Evolutionary conservation across 116 monocot genomes (phyloP).

Genomic region (Zostera marina): DNA sequence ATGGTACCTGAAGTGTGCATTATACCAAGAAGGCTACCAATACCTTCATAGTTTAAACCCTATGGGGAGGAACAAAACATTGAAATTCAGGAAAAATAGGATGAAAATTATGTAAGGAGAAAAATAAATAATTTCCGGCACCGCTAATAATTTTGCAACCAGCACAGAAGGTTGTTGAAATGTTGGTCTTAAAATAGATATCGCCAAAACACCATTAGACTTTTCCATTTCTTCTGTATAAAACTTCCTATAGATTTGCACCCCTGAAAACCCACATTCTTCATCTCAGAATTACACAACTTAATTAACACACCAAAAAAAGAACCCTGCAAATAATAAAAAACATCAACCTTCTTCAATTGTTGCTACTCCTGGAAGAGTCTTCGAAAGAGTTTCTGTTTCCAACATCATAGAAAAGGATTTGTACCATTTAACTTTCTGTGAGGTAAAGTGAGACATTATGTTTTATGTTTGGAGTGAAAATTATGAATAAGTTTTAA

Average conservation of each 20-base stretch:
- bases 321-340: not conserved
- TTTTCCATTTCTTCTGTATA: slow-evolving; percentile 74
- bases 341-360: slow-evolving; percentile 52
- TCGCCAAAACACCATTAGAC: slow-evolving; percentile 62
- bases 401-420: slow-evolving; percentile 75
- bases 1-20: slow-evolving; percentile 48
- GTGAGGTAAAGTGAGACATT: slow-evolving; percentile 14
- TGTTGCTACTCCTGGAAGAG: slow-evolving; percentile 63
- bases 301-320: too few species aligned
- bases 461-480: not conserved
- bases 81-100: not conserved
- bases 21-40: slow-evolving; percentile 63
- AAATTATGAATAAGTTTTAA: not conserved
- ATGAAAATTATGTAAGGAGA: too few species aligned
- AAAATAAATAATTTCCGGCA: too few species aligned
- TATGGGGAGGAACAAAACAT: slow-evolving; percentile 1
- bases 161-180: slow-evolving; percentile 54
- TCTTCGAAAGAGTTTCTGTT: slow-evolving; percentile 46
- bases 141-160: slow-evolving; percentile 31
- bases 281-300: not conserved
- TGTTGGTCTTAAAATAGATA: slow-evolving; percentile 44
- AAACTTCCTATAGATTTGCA: slow-evolving; percentile 74
- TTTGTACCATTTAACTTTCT: slow-evolving; percentile 48
- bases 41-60: slow-evolving; percentile 58
- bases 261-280: slow-evolving; percentile 30